Percentiles rank a stretch among this genome's conserved stretches.
These are phyloP conservation scores for Debaryomyces subglobosus DNA, from an alignment of 1,139 yeast genomes.

Conservation along the genomic window DNA sequence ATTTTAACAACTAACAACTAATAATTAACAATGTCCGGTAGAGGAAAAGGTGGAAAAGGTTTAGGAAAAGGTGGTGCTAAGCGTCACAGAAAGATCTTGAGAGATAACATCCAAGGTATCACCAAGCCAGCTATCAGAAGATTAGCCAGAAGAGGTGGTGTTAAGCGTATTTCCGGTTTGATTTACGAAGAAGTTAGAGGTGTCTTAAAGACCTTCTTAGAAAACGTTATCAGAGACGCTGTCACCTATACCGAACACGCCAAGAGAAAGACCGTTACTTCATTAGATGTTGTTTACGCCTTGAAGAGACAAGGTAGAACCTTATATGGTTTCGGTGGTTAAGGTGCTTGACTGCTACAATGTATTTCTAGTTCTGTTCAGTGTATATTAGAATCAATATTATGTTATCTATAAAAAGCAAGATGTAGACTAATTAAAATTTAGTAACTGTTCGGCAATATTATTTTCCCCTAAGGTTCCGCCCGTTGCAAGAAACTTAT, in stretches of 20 bases:
- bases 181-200: conserved; percentile 99
- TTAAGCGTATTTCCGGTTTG: conserved; percentile 98
- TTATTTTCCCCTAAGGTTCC: conserved; percentile 29
- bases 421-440: conserved; percentile 8
- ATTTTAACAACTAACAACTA: conserved; percentile 8
- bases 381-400: conserved; percentile 35
- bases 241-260: conserved; percentile 99
- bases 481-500: conserved; percentile 27
- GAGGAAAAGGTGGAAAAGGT: conserved; percentile 99
- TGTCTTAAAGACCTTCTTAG: conserved; percentile 93
- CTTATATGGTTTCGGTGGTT: conserved; percentile 99
- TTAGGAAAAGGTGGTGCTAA: conserved; percentile 99
- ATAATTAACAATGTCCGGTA: conserved; percentile 82
- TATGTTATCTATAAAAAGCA: conserved; percentile 5
- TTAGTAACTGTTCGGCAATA: conserved; percentile 12
- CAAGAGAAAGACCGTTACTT: conserved; percentile 99
- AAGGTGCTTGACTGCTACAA: conserved; percentile 24
- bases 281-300: conserved; percentile 98
- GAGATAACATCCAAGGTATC: conserved; percentile 99
- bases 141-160: conserved; percentile 99
- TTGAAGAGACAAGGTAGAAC: conserved; percentile 99
- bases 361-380: conserved; percentile 28
- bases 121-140: conserved; percentile 99
- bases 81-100: conserved; percentile 99
- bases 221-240: conserved; percentile 97